Percentiles rank a stretch among this genome's conserved stretches.
Conservation (phyloP, 148 eudicot species). For the Beta vulgaris region DNA sequence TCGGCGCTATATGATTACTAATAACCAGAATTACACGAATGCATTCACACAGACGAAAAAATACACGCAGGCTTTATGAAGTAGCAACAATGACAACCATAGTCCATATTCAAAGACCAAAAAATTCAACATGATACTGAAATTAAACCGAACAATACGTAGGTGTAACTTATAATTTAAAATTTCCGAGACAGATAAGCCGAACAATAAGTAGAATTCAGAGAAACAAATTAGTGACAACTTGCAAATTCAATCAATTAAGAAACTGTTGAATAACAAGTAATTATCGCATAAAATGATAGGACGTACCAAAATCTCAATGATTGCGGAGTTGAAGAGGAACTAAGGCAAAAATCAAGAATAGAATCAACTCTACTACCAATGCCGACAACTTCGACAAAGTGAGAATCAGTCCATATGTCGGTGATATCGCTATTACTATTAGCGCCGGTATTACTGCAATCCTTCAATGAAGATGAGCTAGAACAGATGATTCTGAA, state of each 20-base stretch:
- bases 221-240: neutral
- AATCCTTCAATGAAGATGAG: slow-evolving; percentile 14
- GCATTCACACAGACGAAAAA: neutral
- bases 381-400: slow-evolving; percentile 53
- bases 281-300: neutral
- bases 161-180: neutral
- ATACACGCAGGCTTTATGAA: neutral
- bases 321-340: slow-evolving; percentile 23
- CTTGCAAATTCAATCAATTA: neutral
- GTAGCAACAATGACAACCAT: neutral
- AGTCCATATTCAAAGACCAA: neutral
- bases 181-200: neutral
- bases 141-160: neutral
- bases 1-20: neutral
- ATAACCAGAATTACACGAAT: neutral
- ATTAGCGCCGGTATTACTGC: neutral
- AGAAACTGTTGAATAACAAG: neutral
- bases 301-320: slow-evolving; percentile 43
- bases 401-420: slow-evolving; percentile 32
- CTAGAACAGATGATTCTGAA: slow-evolving; percentile 14
- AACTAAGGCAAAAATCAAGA: slow-evolving; percentile 38
- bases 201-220: neutral
- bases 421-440: neutral
- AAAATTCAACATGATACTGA: neutral
- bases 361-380: slow-evolving; percentile 46